These are phyloP conservation scores for Verticillium klebahnii DNA, from an alignment of 2,329 filamentous ascomycete genomes.

Conservation along the genomic window DNA sequence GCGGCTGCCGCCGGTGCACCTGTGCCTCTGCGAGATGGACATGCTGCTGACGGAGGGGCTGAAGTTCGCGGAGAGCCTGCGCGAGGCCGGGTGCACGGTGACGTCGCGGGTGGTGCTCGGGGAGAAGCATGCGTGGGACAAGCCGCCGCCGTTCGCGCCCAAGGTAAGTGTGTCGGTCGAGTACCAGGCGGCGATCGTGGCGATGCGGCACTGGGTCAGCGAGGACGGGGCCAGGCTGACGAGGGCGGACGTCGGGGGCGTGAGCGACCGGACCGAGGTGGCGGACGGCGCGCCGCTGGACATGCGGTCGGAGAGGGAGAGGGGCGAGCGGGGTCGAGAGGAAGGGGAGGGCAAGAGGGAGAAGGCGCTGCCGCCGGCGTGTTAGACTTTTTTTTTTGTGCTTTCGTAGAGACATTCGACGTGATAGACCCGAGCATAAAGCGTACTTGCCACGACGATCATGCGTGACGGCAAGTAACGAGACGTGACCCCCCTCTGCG, in stretches of 20 bases:
- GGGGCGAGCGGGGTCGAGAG: not conserved
- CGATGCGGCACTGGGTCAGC: slow-evolving; percentile 32
- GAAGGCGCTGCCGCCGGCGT: not conserved
- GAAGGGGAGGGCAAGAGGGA: not conserved
- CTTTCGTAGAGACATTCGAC: too few species aligned
- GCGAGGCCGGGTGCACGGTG: slow-evolving; percentile 17
- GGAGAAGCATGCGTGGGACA: slow-evolving; percentile 46
- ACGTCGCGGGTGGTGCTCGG: slow-evolving; percentile 38
- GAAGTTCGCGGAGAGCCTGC: slow-evolving; percentile 55
- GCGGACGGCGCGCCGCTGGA: not conserved
- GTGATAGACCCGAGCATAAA: not conserved
- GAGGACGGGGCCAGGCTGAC: not conserved
- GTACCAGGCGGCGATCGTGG: slow-evolving; percentile 37
- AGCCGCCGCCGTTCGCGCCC: slow-evolving; percentile 36
- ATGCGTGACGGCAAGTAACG: not conserved
- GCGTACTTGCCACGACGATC: not conserved
- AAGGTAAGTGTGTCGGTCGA: slow-evolving; percentile 41
- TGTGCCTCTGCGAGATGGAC: slow-evolving; percentile 61
- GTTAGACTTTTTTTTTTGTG: not conserved
- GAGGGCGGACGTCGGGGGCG: not conserved
- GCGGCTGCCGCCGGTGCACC: slow-evolving; percentile 48
- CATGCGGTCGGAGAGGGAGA: not conserved
- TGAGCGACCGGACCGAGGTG: not conserved
- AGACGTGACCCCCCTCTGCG: not conserved
- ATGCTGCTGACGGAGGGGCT: slow-evolving; percentile 60